Evolutionary conservation across 2,329 filamentous ascomycete species (phyloP), one percentile per base, ranked within the genome.

Genomic region (Diaporthe citriasiana): DNA sequence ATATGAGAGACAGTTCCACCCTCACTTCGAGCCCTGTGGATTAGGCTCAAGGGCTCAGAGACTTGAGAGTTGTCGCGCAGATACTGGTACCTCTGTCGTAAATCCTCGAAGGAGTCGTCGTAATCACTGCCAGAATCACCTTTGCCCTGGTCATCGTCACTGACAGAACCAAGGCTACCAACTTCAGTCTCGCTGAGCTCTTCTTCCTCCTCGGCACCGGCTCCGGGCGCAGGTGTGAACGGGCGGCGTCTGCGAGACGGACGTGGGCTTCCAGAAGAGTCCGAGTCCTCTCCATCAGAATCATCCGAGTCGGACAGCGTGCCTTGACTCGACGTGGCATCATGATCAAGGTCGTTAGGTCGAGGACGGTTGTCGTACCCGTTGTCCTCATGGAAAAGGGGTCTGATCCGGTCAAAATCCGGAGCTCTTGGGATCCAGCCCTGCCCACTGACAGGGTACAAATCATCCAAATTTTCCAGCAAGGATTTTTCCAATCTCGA

Each of bases 151-250:
- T 9, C 25, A 15, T 45, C 38, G 57, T n/a, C n/a, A n/a, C 38
- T 30, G 57, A 17, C 38, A 63, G 38, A 30, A 45, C 13, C n/a
- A 22, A 42, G 60, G 42, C 42, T 51, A 1, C 50, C 60, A 25
- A 8, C 38, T 17, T 45, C 59, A 12, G 9, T 30, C 10, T 33
- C 59, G 9, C 38, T 63, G 19, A 7, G 17, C 15, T 33, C 40
- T 15, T 45, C 38, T 1, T 63, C 40, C 25, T 42, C 30, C 33
- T 38, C 30, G 4, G 22, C 19, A 51, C 10, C 19, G 0, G n/a
- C 47, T 51, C 33, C 6, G 4, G 33, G 63, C 12, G 63, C 63
- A 19, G 63, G 63, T 12, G 63, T 66, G 30, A 51, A 66, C 30
- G 45, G 30, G 19, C 63, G 63, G 15, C 30, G 45, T 33, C 27